Percentiles rank a stretch among this genome's conserved stretches.
Conservation (phyloP, 306 rosid genomes). For the Hippophae gyantsensis region DNA sequence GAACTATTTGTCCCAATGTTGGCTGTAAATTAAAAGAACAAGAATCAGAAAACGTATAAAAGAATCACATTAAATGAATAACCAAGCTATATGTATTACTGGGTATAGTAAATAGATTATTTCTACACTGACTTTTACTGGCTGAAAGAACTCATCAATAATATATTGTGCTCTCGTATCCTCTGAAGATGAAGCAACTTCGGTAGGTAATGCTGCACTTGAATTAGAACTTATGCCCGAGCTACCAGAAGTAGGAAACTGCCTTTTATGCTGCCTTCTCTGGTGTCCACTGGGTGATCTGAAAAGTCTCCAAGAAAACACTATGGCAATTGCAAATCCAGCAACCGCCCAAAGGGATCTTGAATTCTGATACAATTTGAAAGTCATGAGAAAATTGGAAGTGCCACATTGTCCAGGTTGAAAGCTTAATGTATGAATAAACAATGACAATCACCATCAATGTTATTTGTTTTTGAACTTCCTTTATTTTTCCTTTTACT, state of each 20-base stretch:
- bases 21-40: slow-evolving; percentile 43
- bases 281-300: slow-evolving; percentile 55
- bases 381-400: slow-evolving; percentile 2
- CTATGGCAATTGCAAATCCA: slow-evolving; percentile 77
- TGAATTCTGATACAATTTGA: slow-evolving; percentile 47
- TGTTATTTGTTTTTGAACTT: too few relatives aligned
- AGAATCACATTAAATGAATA: slow-evolving; percentile 11
- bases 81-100: background rate
- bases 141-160: slow-evolving; percentile 66
- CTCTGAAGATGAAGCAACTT: slow-evolving; percentile 36
- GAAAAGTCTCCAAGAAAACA: slow-evolving; percentile 87
- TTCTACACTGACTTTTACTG: slow-evolving; percentile 44
- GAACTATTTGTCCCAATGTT: slow-evolving; percentile 81
- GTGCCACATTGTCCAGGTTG: background rate
- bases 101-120: background rate
- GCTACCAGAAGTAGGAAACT: slow-evolving; percentile 49
- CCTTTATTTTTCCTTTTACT: too few relatives aligned
- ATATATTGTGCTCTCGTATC: slow-evolving; percentile 62
- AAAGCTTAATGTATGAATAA: background rate
- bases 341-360: slow-evolving; percentile 83
- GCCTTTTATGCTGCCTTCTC: slow-evolving; percentile 69
- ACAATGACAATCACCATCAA: background rate
- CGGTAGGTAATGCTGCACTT: slow-evolving; percentile 30
- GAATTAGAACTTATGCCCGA: slow-evolving; percentile 42
- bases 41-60: slow-evolving; percentile 17